Evolutionary conservation across 148 eudicot species (phyloP).

Genomic region (Fagopyrum esculentum): DNA sequence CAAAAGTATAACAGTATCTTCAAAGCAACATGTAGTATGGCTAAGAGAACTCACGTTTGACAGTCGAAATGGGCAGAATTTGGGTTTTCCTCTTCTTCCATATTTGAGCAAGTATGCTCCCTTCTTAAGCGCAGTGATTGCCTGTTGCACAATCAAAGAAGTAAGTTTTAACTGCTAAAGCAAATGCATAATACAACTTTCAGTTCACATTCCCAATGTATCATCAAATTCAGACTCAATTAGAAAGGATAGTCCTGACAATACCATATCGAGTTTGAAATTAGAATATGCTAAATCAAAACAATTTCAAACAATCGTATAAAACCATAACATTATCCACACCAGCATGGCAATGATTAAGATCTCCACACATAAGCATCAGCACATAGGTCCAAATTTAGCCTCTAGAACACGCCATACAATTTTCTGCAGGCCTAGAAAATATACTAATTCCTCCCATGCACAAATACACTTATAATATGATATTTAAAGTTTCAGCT

Average conservation of each 20-base stretch:
- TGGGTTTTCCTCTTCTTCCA: constrained; percentile 91
- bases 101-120: constrained; percentile 82
- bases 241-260: not conserved
- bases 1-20: not conserved
- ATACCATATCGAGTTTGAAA: not conserved
- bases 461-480: not conserved
- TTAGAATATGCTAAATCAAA: not conserved
- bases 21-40: not conserved
- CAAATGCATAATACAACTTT: not conserved
- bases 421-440: not conserved
- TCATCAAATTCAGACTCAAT: not conserved
- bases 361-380: not conserved
- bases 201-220: not conserved
- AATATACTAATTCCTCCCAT: not conserved
- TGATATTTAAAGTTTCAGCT: not conserved
- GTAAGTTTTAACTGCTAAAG: not conserved
- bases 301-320: not conserved
- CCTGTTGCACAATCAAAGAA: constrained; percentile 36
- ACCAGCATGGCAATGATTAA: not conserved
- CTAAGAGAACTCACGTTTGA: constrained; percentile 53
- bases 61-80: constrained; percentile 86
- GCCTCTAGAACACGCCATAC: not conserved
- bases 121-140: constrained; percentile 85
- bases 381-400: constrained; percentile 4
- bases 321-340: not conserved